Conservation (phyloP, 78 protist species). For the Cavenderia fasciculata region DNA sequence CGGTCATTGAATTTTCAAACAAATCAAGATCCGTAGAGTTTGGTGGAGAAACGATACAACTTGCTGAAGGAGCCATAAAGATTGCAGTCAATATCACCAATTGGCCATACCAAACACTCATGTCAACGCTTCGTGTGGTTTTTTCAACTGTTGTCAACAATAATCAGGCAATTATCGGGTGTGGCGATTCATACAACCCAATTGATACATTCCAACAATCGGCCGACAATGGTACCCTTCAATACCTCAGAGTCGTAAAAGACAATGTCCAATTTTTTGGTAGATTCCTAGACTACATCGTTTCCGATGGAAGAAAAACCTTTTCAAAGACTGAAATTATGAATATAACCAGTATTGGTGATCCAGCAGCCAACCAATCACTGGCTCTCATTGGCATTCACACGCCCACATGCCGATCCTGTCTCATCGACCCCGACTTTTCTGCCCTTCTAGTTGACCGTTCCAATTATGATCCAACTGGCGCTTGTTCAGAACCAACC, state of each 20-base stretch:
- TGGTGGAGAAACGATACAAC: neutral
- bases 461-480: too few relatives aligned
- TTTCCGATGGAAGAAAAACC: conserved; percentile 1
- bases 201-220: too few relatives aligned
- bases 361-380: too few relatives aligned
- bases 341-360: too few relatives aligned
- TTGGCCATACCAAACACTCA: neutral
- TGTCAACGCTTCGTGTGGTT: neutral
- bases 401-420: too few relatives aligned
- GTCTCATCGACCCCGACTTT: too few relatives aligned
- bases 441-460: too few relatives aligned
- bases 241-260: neutral
- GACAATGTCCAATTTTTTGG: neutral
- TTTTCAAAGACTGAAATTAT: too few relatives aligned
- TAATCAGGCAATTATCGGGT: neutral
- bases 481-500: too few relatives aligned
- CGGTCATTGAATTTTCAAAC: too few relatives aligned
- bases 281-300: neutral
- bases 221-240: neutral
- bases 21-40: neutral
- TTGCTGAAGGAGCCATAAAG: neutral
- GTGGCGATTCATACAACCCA: too few relatives aligned
- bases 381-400: too few relatives aligned
- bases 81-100: neutral
- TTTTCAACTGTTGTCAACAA: neutral